Percentiles rank a stretch among this genome's conserved stretches.
These are phyloP conservation scores for Nannochloris sp. DNA, from an alignment of 139 green algal species.

Conservation along the genomic window DNA sequence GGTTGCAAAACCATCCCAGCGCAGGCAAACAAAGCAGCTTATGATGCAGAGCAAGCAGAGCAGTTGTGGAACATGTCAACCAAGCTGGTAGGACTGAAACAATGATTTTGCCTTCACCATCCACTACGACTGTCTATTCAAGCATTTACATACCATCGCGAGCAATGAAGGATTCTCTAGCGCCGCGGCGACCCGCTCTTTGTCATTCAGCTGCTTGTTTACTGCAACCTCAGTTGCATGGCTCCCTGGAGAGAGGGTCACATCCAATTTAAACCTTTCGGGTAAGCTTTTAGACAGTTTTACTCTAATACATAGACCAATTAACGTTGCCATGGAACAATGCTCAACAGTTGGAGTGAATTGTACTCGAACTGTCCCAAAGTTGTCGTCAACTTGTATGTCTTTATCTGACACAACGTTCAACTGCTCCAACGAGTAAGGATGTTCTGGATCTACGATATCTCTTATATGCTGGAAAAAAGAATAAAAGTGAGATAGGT, in stretches of 20 bases:
- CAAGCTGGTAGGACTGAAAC: constrained; percentile 10
- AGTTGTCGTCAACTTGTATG: constrained; percentile 59
- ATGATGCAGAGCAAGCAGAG: constrained; percentile 39
- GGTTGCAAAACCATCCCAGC: constrained; percentile 26
- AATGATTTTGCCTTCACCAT: too few species aligned
- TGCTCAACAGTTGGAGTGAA: constrained; percentile 90
- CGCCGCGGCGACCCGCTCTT: constrained; percentile 93
- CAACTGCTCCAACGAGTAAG: constrained; percentile 94
- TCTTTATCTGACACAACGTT: constrained; percentile 72
- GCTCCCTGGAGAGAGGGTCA: constrained; percentile 59
- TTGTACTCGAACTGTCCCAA: constrained; percentile 46
- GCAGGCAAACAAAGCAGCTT: constrained; percentile 21
- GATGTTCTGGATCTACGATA: constrained; percentile 96
- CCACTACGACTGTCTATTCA: constrained; percentile 22
- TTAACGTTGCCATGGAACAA: constrained; percentile 98
- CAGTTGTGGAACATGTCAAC: constrained; percentile 53
- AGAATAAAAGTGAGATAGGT: too few species aligned
- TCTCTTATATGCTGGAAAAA: constrained; percentile 77
- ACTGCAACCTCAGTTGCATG: constrained; percentile 84
- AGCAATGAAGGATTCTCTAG: constrained; percentile 92
- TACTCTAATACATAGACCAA: constrained; percentile 90
- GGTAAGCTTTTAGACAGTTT: constrained; percentile 82
- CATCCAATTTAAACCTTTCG: constrained; percentile 83
- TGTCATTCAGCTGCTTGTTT: constrained; percentile 98
- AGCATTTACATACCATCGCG: constrained; percentile 83